phyloP scores from a whole-genome alignment of 441 rosid genomes.

The Populus hybrid region DNA sequence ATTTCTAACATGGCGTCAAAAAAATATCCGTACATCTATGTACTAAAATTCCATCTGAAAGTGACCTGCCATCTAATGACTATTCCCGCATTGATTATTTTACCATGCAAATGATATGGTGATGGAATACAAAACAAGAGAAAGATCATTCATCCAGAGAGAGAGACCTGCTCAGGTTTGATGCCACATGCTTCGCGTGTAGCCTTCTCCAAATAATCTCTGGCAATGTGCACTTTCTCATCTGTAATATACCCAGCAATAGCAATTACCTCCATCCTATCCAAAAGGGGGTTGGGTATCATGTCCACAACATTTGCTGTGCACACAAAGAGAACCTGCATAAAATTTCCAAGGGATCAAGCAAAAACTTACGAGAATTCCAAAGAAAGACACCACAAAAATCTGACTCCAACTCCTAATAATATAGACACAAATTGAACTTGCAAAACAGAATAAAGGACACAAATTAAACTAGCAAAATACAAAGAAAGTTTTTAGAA shows the following conservation, averaged over 20 bases:
- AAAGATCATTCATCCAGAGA: not conserved
- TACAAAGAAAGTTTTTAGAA: not conserved
- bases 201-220: conserved; percentile 78
- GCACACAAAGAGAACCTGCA: conserved; percentile 94
- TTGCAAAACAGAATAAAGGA: too few relatives aligned
- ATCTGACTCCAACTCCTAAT: not conserved
- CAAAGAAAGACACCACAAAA: not conserved
- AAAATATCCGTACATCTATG: not conserved
- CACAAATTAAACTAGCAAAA: too few relatives aligned
- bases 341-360: conserved; percentile 1
- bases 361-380: conserved; percentile 3
- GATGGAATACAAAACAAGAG: too few relatives aligned
- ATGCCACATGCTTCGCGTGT: conserved; percentile 90
- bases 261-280: conserved; percentile 92
- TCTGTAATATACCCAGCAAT: conserved; percentile 96
- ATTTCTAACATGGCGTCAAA: not conserved
- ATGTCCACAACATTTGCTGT: conserved; percentile 89
- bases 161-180: conserved; percentile 74
- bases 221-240: conserved; percentile 93
- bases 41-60: not conserved
- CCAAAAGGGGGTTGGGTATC: conserved; percentile 88
- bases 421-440: not conserved
- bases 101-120: too few relatives aligned
- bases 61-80: too few relatives aligned
- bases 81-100: not conserved